Conservation (phyloP, 2,329 filamentous ascomycete genomes). For the Orbilia oligospora region DNA sequence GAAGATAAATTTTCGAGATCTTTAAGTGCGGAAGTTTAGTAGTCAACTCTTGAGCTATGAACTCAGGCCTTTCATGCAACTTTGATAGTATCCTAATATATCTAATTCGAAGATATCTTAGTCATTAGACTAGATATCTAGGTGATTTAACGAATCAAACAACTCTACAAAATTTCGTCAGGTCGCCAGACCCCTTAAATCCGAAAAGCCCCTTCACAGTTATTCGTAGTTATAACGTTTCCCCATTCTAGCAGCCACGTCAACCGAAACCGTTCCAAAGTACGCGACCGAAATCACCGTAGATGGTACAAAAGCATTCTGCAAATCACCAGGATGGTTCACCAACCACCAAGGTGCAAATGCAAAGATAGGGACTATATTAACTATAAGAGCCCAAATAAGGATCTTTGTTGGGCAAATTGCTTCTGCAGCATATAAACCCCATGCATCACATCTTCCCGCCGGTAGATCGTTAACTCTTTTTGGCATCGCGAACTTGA, state of each 20-base stretch:
- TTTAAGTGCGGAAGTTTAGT: background rate
- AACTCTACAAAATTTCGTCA: too few species aligned
- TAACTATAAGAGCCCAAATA: background rate
- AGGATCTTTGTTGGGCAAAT: background rate
- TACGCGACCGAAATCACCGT: too few species aligned
- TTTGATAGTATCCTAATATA: too few species aligned
- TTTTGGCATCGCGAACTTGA: background rate
- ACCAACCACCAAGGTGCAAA: constrained; percentile 1
- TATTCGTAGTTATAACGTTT: background rate
- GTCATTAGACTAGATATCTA: too few species aligned
- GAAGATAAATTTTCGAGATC: constrained; percentile 4
- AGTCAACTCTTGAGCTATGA: background rate
- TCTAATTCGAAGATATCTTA: too few species aligned
- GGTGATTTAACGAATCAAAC: too few species aligned
- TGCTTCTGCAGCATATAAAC: background rate
- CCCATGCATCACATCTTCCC: background rate
- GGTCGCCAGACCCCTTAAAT: too few species aligned
- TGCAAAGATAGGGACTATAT: background rate
- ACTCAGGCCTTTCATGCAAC: background rate
- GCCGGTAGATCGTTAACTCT: background rate
- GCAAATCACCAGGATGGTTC: background rate
- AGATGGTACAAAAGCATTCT: background rate
- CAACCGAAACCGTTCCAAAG: too few species aligned
- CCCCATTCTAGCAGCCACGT: background rate
- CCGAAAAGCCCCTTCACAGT: too few species aligned